Conservation (phyloP, 2,329 filamentous ascomycete genomes). For the Clarireedia homoeocarpa region DNA sequence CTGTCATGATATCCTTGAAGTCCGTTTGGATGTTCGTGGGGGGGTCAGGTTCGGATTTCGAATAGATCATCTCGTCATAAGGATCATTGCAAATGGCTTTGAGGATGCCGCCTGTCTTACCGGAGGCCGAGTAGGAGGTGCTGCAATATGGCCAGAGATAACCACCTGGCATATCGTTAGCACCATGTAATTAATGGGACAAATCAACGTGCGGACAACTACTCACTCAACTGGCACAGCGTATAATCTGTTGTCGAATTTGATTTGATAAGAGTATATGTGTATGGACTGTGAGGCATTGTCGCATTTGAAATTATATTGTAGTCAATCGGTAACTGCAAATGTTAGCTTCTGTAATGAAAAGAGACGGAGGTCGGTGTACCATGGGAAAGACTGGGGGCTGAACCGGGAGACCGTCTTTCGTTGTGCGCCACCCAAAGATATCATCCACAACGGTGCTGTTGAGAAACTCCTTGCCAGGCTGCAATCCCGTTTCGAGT, state of each 20-base stretch:
- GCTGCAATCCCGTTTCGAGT: constrained; percentile 31
- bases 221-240: constrained; percentile 50
- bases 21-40: constrained; percentile 34
- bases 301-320: constrained; percentile 59
- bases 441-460: constrained; percentile 58
- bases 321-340: constrained; percentile 47
- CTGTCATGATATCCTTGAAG: constrained; percentile 46
- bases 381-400: constrained; percentile 46
- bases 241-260: constrained; percentile 44
- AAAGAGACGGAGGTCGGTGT: constrained; percentile 14
- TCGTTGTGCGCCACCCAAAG: constrained; percentile 55
- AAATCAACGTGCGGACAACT: not conserved
- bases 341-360: not conserved
- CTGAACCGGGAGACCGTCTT: constrained; percentile 33
- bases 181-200: not conserved
- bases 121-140: constrained; percentile 51
- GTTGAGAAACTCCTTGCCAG: constrained; percentile 39
- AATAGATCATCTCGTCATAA: constrained; percentile 47
- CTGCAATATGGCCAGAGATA: constrained; percentile 59
- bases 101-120: constrained; percentile 49
- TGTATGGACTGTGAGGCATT: constrained; percentile 39
- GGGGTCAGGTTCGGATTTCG: constrained; percentile 32
- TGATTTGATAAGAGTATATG: constrained; percentile 59
- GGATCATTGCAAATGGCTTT: constrained; percentile 52
- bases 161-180: constrained; percentile 34